These are phyloP conservation scores for Phoenix dactylifera DNA, from an alignment of 176 grass and related monocot genomes.

Conservation along the genomic window DNA sequence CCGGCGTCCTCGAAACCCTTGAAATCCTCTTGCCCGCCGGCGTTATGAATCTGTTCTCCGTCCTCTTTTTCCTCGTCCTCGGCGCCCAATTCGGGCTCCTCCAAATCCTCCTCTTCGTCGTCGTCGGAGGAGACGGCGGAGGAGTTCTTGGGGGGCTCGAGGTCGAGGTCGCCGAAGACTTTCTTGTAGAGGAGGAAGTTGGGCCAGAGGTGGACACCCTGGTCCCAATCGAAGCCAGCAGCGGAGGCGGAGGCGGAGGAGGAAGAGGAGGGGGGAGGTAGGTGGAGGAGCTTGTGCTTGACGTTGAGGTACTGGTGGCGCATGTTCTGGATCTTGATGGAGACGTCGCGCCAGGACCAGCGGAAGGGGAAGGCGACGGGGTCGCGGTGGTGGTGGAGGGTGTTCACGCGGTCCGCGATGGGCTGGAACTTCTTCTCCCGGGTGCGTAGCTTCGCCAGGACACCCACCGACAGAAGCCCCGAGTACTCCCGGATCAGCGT, in stretches of 20 bases:
- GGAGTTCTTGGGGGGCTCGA: not conserved
- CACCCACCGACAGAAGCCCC: not conserved
- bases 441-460: not conserved
- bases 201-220: conserved; percentile 12
- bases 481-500: conserved; percentile 7
- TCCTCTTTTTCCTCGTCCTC: too few species aligned
- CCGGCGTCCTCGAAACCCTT: too few species aligned
- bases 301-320: conserved; percentile 20
- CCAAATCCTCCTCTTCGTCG: too few species aligned
- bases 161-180: conserved; percentile 8
- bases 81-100: too few species aligned
- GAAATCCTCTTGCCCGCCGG: too few species aligned
- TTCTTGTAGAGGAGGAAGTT: conserved; percentile 20
- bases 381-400: conserved; percentile 4
- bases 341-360: conserved; percentile 14
- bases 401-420: conserved; percentile 3
- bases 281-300: conserved; percentile 13
- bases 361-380: conserved; percentile 13
- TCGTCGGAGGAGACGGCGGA: too few species aligned
- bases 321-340: conserved; percentile 24
- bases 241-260: too few species aligned
- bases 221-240: not conserved
- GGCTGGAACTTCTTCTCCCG: conserved; percentile 10
- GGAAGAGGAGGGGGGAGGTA: not conserved
- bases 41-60: too few species aligned